Evolutionary conservation across 768 basidiomycete genomes (phyloP).

Genomic region (Mycena leptocephala): DNA sequence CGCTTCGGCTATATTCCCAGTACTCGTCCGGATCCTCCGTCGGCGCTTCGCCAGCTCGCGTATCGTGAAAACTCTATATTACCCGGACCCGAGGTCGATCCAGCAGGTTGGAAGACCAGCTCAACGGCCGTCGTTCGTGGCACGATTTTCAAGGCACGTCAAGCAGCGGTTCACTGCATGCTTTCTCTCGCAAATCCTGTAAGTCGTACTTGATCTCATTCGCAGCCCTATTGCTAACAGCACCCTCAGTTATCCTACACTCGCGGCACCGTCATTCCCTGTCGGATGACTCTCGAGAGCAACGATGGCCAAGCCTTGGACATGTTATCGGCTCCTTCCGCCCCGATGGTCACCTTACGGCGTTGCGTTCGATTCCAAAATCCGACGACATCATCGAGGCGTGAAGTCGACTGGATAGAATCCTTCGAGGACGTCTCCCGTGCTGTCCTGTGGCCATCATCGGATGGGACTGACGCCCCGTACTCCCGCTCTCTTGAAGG

Average conservation of each 20-base stretch:
- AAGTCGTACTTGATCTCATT: slow-evolving; percentile 36
- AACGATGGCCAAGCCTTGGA: slow-evolving; percentile 57
- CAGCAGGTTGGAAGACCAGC: slow-evolving; percentile 68
- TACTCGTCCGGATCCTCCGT: slow-evolving; percentile 35
- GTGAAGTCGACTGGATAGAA: slow-evolving; percentile 64
- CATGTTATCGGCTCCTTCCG: slow-evolving; percentile 58
- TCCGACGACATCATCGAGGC: slow-evolving; percentile 51
- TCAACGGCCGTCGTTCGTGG: slow-evolving; percentile 59
- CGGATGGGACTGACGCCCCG: slow-evolving; percentile 41
- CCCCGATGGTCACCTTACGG: slow-evolving; percentile 51
- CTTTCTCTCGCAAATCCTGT: slow-evolving; percentile 66
- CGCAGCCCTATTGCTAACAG: not conserved
- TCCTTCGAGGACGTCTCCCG: slow-evolving; percentile 59
- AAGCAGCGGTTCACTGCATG: slow-evolving; percentile 58
- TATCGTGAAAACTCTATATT: slow-evolving; percentile 32
- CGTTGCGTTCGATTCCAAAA: slow-evolving; percentile 48
- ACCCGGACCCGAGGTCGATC: slow-evolving; percentile 48
- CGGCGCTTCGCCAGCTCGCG: slow-evolving; percentile 34
- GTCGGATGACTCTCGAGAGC: slow-evolving; percentile 60
- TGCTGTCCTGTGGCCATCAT: slow-evolving; percentile 67
- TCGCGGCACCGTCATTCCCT: slow-evolving; percentile 65
- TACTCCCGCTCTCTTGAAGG: slow-evolving; percentile 64
- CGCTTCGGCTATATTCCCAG: slow-evolving; percentile 62
- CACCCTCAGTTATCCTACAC: slow-evolving; percentile 60
- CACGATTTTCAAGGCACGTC: slow-evolving; percentile 55